Evolutionary conservation across 2,329 filamentous ascomycete species (phyloP).

Genomic region (Cercospora sesami): DNA sequence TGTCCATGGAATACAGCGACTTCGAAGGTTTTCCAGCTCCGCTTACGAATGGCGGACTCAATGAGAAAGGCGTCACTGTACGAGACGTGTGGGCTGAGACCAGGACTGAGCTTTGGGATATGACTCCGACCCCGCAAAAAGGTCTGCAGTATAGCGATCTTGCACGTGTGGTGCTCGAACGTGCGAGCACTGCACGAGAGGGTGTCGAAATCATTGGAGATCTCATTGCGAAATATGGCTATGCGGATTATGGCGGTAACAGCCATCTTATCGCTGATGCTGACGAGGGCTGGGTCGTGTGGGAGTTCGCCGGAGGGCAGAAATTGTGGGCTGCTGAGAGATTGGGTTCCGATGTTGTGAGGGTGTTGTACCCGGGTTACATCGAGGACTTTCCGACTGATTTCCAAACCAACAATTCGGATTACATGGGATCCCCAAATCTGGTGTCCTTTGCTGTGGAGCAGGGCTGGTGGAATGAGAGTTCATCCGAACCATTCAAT

Average conservation of each 20-base stretch:
- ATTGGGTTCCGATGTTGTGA: constrained; percentile 36
- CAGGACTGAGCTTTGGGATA: constrained; percentile 43
- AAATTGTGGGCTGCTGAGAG: constrained; percentile 42
- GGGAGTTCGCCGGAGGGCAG: constrained; percentile 40
- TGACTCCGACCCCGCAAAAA: constrained; percentile 46
- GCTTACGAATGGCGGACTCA: constrained; percentile 48
- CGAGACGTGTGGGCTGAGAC: constrained; percentile 47
- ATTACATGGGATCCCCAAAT: constrained; percentile 40
- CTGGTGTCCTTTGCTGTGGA: constrained; percentile 41
- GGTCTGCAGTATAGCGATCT: constrained; percentile 48
- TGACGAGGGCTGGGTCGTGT: constrained; percentile 41
- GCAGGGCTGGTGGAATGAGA: constrained; percentile 40
- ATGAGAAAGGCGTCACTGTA: constrained; percentile 46
- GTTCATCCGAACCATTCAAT: constrained; percentile 39
- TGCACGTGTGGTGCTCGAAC: constrained; percentile 44
- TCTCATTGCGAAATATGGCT: constrained; percentile 44
- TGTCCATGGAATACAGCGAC: constrained; percentile 44
- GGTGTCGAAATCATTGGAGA: constrained; percentile 48
- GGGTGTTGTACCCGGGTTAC: constrained; percentile 41
- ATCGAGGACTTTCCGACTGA: constrained; percentile 42
- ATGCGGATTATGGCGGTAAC: constrained; percentile 48
- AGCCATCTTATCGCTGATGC: constrained; percentile 47
- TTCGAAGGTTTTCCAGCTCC: constrained; percentile 48
- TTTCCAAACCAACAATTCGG: constrained; percentile 32
- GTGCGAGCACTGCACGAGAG: constrained; percentile 44